Conservation (phyloP, 106 monocot species). For the Apostasia ramifera region DNA sequence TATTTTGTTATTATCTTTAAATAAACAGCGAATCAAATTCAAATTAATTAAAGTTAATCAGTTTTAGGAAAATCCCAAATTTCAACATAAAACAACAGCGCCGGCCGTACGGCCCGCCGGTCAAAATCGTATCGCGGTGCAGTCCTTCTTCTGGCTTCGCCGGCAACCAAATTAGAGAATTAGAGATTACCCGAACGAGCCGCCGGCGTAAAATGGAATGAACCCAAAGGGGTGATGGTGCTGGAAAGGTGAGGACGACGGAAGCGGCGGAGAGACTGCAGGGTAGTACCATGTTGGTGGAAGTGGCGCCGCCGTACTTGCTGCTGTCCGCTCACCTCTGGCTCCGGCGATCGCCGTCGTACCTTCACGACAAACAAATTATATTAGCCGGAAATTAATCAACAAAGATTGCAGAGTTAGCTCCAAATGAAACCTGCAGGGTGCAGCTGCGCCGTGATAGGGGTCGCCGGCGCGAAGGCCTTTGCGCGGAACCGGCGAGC, state of each 20-base stretch:
- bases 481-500: conserved; percentile 21
- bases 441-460: not conserved
- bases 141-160: not conserved
- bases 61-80: not conserved
- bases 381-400: not conserved
- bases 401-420: conserved; percentile 1
- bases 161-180: not conserved
- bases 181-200: conserved; percentile 30
- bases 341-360: conserved; percentile 10
- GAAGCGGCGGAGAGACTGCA: conserved; percentile 15
- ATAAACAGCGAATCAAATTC: not conserved
- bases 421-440: not conserved
- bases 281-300: conserved; percentile 17
- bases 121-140: not conserved
- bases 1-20: too few species aligned
- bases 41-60: not conserved
- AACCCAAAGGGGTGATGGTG: conserved; percentile 26
- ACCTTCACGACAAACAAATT: conserved; percentile 36
- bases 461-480: conserved; percentile 22
- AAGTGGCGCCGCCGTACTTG: conserved; percentile 18
- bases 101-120: not conserved
- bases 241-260: conserved; percentile 9
- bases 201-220: conserved; percentile 41
- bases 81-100: not conserved
- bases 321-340: conserved; percentile 9